These are phyloP conservation scores for Sanghuangporus baumii DNA, from an alignment of 1,284 basidiomycete genomes.

Conservation along the genomic window DNA sequence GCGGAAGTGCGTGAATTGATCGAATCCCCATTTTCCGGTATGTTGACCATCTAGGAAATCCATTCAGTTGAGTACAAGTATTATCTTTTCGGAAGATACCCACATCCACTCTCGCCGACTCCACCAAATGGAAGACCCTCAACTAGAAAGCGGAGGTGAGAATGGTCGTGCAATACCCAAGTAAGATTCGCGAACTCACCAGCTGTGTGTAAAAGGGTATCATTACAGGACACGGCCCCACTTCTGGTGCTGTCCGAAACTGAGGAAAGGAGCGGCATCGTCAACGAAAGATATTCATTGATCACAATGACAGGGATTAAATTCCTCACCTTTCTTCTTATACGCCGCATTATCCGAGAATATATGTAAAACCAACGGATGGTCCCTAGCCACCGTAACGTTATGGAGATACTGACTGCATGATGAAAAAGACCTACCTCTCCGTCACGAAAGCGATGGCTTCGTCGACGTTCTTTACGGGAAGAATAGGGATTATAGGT, in stretches of 20 bases:
- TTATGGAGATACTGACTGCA: not conserved
- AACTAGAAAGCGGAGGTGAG: slow-evolving; percentile 29
- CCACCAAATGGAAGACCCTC: slow-evolving; percentile 73
- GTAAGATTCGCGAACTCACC: slow-evolving; percentile 31
- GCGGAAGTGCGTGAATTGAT: slow-evolving; percentile 64
- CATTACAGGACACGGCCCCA: slow-evolving; percentile 65
- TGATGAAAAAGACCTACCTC: slow-evolving; percentile 33
- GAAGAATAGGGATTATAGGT: slow-evolving; percentile 72
- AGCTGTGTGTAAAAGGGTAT: slow-evolving; percentile 49
- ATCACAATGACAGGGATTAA: slow-evolving; percentile 16
- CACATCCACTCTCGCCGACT: slow-evolving; percentile 66
- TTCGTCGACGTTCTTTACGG: slow-evolving; percentile 65
- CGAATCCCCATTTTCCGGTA: slow-evolving; percentile 60
- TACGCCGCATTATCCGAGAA: slow-evolving; percentile 58
- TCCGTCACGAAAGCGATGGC: slow-evolving; percentile 68
- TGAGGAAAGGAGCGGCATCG: slow-evolving; percentile 22
- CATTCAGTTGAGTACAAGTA: not conserved
- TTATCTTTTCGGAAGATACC: slow-evolving; percentile 22
- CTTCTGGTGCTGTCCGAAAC: slow-evolving; percentile 65
- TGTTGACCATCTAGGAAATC: slow-evolving; percentile 48
- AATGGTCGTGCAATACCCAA: not conserved
- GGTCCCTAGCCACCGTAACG: slow-evolving; percentile 41
- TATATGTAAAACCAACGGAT: slow-evolving; percentile 74
- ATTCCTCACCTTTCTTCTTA: slow-evolving; percentile 50
- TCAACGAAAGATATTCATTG: not conserved